Evolutionary conservation across 2,329 filamentous ascomycete species (phyloP), one percentile per base, ranked within the genome.

Genomic region (Nemania diffusa): DNA sequence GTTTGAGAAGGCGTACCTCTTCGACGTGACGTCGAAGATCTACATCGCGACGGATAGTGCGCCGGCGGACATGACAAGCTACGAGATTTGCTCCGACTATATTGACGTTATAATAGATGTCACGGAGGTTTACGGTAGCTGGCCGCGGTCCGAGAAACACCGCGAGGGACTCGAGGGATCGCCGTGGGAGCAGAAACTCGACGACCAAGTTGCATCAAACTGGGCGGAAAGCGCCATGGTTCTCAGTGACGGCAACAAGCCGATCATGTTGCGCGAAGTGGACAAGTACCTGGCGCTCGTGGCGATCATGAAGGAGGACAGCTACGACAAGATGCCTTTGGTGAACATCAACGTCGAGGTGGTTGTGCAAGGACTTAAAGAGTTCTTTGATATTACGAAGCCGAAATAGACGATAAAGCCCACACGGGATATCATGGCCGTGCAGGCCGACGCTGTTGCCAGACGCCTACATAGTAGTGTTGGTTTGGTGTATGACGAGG

Each of bases 21-120:
- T 99, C 78, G 97, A 99, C 77, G 94, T 98, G 8, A 88, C 97
- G 73, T 97, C 93, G 81, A 99, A 99, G 83, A 97, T 99, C 69
- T 99, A 99, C 82, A 97, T 99, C 73, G 96, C 96, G 0, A 97
- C 95, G 5, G 96, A 99, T 79, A 96, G 91, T 32, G 91, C 92
- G 44, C 95, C 95, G 0, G 93, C 95, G 34, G 95, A 98, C 76
- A 96, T 97, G 86, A 92, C 92, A 48, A 95, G 92, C 78, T 99
- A 99, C 79, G 96, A 98, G 82, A 97, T 98, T 76, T 99, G 96
- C 82, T 97, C 93, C 57, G 96, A 99, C 78, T 98, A 97, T 78
- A 97, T 99, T 73, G 96, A 99, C 79, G 94, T 98, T 68, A 97
- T 99, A 69, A 95, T 98, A 65, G 96, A 99, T 78, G 92, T 98